Evolutionary conservation across 164 flowering plant genomes (phyloP).

Genomic region (Tetracentron sinense): DNA sequence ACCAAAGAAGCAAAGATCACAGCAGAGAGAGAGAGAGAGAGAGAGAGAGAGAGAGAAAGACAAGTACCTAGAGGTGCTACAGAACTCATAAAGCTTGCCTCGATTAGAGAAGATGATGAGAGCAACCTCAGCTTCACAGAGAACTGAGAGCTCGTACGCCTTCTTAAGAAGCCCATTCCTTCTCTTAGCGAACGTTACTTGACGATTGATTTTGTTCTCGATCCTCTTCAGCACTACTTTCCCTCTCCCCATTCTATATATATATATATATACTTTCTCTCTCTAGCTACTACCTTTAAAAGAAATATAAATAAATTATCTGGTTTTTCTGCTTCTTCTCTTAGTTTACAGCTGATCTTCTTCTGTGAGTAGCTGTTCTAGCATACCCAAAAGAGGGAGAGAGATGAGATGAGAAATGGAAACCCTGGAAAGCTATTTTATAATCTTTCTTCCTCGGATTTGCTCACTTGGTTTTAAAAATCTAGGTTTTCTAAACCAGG

Average conservation of each 20-base stretch:
- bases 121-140: constrained; percentile 6
- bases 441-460: no score
- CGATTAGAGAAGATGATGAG: constrained; percentile 3
- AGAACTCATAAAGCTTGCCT: constrained; percentile 8
- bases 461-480: not conserved
- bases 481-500: no score
- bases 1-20: not conserved
- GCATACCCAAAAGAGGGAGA: not conserved
- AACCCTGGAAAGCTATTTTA: not conserved
- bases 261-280: not conserved
- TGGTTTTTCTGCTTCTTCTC: constrained; percentile 2
- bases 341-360: not conserved
- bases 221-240: constrained; percentile 6
- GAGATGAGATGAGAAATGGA: not conserved
- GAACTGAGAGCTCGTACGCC: constrained; percentile 4
- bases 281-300: not conserved
- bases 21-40: not conserved
- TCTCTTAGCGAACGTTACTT: constrained; percentile 5
- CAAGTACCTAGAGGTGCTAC: not conserved
- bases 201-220: constrained; percentile 6
- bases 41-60: not conserved
- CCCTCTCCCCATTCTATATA: constrained; percentile 1
- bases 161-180: constrained; percentile 1
- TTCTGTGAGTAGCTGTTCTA: not conserved
- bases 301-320: no score